A percentile compares a stretch with the other conserved stretches of the same genome.
Conservation (phyloP, 305 asterid species). For the Striga hermonthica region DNA sequence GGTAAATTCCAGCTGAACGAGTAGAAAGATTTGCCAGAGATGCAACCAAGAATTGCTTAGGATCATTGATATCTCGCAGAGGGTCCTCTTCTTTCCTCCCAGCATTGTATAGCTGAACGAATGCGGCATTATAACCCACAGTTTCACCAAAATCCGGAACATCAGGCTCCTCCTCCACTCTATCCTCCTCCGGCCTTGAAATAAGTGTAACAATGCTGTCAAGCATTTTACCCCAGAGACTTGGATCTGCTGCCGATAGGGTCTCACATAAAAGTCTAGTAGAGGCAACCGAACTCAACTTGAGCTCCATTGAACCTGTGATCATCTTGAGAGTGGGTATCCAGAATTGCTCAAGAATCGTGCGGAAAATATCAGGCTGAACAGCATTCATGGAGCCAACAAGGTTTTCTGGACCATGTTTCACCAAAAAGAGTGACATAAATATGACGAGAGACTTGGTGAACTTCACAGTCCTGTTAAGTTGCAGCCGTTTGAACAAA, state of each 20-base stretch:
- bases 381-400: slow-evolving; percentile 66
- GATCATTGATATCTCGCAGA: slow-evolving; percentile 72
- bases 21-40: slow-evolving; percentile 67
- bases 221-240: slow-evolving; percentile 78
- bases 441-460: slow-evolving; percentile 71
- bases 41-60: slow-evolving; percentile 72
- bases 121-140: slow-evolving; percentile 72
- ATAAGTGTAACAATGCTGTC: slow-evolving; percentile 88
- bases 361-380: slow-evolving; percentile 59
- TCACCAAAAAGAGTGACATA: slow-evolving; percentile 86
- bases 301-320: slow-evolving; percentile 71
- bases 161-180: slow-evolving; percentile 79
- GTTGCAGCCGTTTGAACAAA: slow-evolving; percentile 63
- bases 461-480: slow-evolving; percentile 56
- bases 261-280: slow-evolving; percentile 70
- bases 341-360: slow-evolving; percentile 78
- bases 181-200: slow-evolving; percentile 76
- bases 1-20: slow-evolving; percentile 60
- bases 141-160: slow-evolving; percentile 86
- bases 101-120: slow-evolving; percentile 68
- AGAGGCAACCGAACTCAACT: slow-evolving; percentile 81
- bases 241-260: slow-evolving; percentile 54
- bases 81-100: slow-evolving; percentile 93
- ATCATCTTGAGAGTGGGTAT: slow-evolving; percentile 72
- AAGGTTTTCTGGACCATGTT: slow-evolving; percentile 73